Percentiles rank a stretch among this genome's conserved stretches.
These are phyloP conservation scores for Monosiga brevicollis DNA, from an alignment of 78 protist species.

Conservation along the genomic window DNA sequence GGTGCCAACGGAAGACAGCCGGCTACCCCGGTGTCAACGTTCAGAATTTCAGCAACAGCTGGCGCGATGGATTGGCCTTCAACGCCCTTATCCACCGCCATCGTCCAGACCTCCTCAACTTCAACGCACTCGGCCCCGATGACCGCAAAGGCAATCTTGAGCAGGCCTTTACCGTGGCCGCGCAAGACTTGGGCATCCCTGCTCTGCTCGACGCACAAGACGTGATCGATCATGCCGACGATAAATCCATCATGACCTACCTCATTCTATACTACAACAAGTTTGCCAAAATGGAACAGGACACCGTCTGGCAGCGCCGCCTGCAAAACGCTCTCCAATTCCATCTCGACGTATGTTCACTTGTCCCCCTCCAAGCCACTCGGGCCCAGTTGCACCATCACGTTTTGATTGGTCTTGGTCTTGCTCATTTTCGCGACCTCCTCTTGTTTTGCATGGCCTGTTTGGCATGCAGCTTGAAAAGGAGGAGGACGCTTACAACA, in stretches of 20 bases:
- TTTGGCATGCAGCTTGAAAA: neutral
- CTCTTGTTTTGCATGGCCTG: neutral
- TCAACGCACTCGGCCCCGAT: too few relatives aligned
- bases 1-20: conserved; percentile 51
- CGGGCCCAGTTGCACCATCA: too few relatives aligned
- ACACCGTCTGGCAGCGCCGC: neutral
- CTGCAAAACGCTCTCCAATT: neutral
- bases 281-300: conserved; percentile 11
- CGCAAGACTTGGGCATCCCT: neutral
- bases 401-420: too few relatives aligned
- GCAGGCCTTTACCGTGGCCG: conserved; percentile 30
- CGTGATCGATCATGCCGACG: conserved; percentile 31
- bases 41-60: conserved; percentile 22
- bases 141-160: neutral
- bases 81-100: conserved; percentile 33
- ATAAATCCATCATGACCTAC: conserved; percentile 34
- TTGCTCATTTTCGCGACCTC: too few relatives aligned
- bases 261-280: conserved; percentile 11
- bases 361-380: too few relatives aligned
- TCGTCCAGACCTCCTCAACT: conserved; percentile 29
- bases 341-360: neutral
- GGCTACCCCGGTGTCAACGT: conserved; percentile 27
- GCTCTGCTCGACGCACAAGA: conserved; percentile 27
- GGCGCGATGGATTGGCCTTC: conserved; percentile 42
- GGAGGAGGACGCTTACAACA: neutral